Evolutionary conservation across 2,329 filamentous ascomycete genomes (phyloP), one percentile per base, ranked within the genome.

Genomic region (Scleromitrula shiraiana): DNA sequence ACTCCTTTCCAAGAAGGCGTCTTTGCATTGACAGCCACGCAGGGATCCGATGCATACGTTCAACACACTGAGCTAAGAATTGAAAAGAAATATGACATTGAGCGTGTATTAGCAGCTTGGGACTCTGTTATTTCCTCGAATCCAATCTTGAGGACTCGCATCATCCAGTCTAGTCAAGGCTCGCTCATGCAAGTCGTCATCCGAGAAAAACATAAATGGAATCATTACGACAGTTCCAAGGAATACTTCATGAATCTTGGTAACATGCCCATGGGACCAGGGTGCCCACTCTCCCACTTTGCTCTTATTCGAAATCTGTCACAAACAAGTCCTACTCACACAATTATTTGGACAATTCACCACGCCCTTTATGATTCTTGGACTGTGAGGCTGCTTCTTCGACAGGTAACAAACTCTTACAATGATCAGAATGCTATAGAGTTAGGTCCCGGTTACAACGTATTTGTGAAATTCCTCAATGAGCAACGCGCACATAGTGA

Each of bases 301-400:
- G 43, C 59, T n/a, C n/a, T n/a, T n/a, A n/a, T n/a, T n/a, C n/a
- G n/a, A n/a, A n/a, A 47, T 51, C 56, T 19, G 55, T 62, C 17
- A 37, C 59, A 30, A 15, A 53, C 10, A 52, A 63, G 2, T 57
- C 64, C 1, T 66, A 62, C 10, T 64, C n/a, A n/a, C n/a, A n/a
- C n/a, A n/a, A n/a, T 72, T 15, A 59, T 64, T 6, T 61, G 72
- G 49, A 61, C 68, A 29, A 62, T 75, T 15, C 75, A 72, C 0
- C 80, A 83, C 61, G 72, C 76, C 2, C 56, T 81, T 2, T 83
- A 82, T 57, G 80, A 83, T 62, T 79, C 79, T n/a, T 82, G 78
- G 76, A 80, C 77, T 10, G 73, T 80, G 60, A 54, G 56, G 5
- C 38, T 36, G n/a, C n/a, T 58, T 3, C 50, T 57, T 24, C 42